Conservation (phyloP, 495 filamentous ascomycete species). For the Oleoguttula mirabilis region DNA sequence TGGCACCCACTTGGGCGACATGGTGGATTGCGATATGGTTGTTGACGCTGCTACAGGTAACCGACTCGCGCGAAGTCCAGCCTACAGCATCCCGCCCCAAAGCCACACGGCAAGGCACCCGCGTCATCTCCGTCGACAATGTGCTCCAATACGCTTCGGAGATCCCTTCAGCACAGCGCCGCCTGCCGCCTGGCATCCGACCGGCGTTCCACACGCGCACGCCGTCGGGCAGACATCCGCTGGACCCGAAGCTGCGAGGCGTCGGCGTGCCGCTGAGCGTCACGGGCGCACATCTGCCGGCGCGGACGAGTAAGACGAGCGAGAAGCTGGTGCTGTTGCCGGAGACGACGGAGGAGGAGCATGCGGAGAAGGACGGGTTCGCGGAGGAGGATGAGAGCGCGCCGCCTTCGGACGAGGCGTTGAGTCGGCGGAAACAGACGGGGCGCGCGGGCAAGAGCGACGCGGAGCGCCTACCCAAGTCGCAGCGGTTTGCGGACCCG, state of each 20-base stretch:
- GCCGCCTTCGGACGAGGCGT: slow-evolving; percentile 69
- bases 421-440: slow-evolving; percentile 47
- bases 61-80: background rate
- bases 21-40: no score
- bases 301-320: slow-evolving; percentile 79
- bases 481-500: slow-evolving; percentile 55
- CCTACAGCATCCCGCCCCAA: background rate
- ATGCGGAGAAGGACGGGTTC: slow-evolving; percentile 25
- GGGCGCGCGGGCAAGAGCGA: slow-evolving; percentile 54
- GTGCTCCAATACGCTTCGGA: slow-evolving; percentile 89
- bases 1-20: no score
- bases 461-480: slow-evolving; percentile 87
- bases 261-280: slow-evolving; percentile 18
- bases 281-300: slow-evolving; percentile 51
- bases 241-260: slow-evolving; percentile 32
- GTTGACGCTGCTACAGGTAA: background rate
- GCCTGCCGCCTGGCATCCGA: slow-evolving; percentile 51
- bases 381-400: slow-evolving; percentile 42
- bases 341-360: slow-evolving; percentile 45
- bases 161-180: slow-evolving; percentile 86
- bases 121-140: slow-evolving; percentile 90
- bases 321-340: slow-evolving; percentile 94
- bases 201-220: slow-evolving; percentile 36
- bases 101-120: slow-evolving; percentile 36
- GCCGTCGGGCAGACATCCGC: slow-evolving; percentile 33